Evolutionary conservation across 352 stramenopile species (phyloP), one percentile per base, ranked within the genome.

Genomic region (Phytophthora citrophthora): DNA sequence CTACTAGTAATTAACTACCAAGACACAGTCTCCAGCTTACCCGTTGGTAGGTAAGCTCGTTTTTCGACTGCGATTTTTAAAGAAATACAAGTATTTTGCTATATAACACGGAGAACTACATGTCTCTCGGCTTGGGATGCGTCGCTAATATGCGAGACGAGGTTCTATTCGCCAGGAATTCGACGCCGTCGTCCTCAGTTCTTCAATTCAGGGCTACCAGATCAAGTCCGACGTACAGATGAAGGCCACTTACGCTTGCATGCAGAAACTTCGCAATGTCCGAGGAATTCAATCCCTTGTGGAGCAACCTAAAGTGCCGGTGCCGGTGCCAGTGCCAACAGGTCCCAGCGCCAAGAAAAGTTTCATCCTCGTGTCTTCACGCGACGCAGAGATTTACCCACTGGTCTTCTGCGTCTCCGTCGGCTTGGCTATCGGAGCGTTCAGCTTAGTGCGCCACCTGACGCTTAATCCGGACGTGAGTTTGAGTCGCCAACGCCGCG

Each of bases 401-500:
- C 41, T 80, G 40, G 44, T 74, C 1, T 52, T 76, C 5, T 80
- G 72, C 46, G 64, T 80, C 15, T 53, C 51, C 1, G 38, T 62
- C 20, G 68, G 40, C 7, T 4, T 75, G 1, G 46, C 2, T 36
- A 64, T 80, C 11, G 63, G 63, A 6, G 16, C 40, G 38, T 68
- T 70, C 44, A 72, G 61, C 44, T 34, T 51, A 16, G 18, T 53
- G 38, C 60, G 61, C 15, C 64, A 80, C 12, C 1, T 75, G 48
- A 39, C 54, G n/a, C 32, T 68, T 13, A 65, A 80, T 29, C 72
- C 72, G 10, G 68, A 77, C 16, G 62, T 77, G n/a, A 80, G 61
- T 18, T 5, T 77, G 23, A 68, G 57, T 40, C 72, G 59, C 4
- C 43, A 44, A 8, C 68, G 72, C 38, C 62, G 67, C 16, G 52